phyloP scores from a whole-genome alignment of 352 stramenopile genomes.

The Blastocystis sp. region DNA sequence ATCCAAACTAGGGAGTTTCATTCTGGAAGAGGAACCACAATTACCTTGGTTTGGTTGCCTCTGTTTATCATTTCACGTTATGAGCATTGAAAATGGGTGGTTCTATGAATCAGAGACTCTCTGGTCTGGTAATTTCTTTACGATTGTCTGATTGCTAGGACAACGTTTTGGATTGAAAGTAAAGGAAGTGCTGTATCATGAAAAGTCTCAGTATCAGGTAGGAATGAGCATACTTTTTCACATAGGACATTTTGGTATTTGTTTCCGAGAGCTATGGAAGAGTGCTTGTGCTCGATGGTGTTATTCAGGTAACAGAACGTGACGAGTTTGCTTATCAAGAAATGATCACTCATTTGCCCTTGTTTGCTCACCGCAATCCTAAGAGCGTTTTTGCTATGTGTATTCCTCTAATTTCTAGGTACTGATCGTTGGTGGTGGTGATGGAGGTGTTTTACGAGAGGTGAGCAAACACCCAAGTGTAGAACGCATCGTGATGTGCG shows the following conservation, averaged over 20 bases:
- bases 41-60: too few relatives aligned
- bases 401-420: constrained; percentile 64
- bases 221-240: constrained; percentile 62
- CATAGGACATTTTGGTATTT: constrained; percentile 95
- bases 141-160: constrained; percentile 49
- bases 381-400: constrained; percentile 73
- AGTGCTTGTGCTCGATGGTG: constrained; percentile 95
- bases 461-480: constrained; percentile 85
- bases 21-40: too few relatives aligned
- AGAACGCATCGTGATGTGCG: constrained; percentile 85
- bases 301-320: constrained; percentile 95
- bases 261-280: constrained; percentile 90
- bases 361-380: constrained; percentile 88
- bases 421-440: constrained; percentile 93
- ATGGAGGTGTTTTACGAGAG: constrained; percentile 92
- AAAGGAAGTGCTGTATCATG: constrained; percentile 85
- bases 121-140: constrained; percentile 72
- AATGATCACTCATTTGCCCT: constrained; percentile 96
- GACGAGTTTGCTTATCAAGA: constrained; percentile 99
- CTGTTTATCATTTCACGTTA: background rate
- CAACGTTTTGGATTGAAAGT: constrained; percentile 81
- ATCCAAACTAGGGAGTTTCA: too few relatives aligned
- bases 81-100: constrained; percentile 73
- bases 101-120: constrained; percentile 89
- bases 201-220: constrained; percentile 88